phyloP scores from a whole-genome alignment of 164 flowering plant genomes.

The Malania oleifera region DNA sequence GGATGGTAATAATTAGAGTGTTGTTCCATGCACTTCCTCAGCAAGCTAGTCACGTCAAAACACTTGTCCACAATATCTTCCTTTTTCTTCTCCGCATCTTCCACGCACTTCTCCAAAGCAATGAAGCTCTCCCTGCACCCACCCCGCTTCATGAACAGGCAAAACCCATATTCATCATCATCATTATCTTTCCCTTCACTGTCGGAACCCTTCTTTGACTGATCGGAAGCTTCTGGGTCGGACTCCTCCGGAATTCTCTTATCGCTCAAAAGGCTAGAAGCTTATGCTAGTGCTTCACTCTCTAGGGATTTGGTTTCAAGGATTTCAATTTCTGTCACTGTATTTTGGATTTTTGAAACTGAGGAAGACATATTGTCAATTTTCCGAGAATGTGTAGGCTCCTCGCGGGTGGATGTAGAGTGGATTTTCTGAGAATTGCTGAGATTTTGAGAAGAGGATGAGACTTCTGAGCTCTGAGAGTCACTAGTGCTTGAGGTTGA shows the following conservation, averaged over 20 bases:
- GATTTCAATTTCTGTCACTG: not conserved
- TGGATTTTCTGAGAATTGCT: too few relatives aligned
- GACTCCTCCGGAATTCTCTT: not conserved
- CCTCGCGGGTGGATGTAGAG: too few relatives aligned
- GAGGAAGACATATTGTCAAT: too few relatives aligned
- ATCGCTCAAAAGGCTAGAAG: not conserved
- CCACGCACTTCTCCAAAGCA: conserved; percentile 78
- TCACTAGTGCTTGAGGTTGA: too few relatives aligned
- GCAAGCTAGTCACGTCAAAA: conserved; percentile 37
- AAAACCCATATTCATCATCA: conserved; percentile 66
- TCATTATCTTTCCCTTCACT: conserved; percentile 19
- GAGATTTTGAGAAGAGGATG: too few relatives aligned
- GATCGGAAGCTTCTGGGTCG: conserved; percentile 7
- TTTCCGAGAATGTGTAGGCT: too few relatives aligned
- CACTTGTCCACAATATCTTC: conserved; percentile 82
- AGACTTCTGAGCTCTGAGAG: too few relatives aligned
- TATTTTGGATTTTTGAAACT: not conserved
- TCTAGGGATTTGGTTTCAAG: not conserved
- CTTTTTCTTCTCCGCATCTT: conserved; percentile 58
- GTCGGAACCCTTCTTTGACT: conserved; percentile 6
- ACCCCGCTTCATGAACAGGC: conserved; percentile 89
- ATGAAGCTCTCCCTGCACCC: conserved; percentile 68
- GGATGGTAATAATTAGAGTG: conserved; percentile 79
- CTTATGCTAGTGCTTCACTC: not conserved
- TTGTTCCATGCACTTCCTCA: conserved; percentile 82